Evolutionary conservation across 495 filamentous ascomycete genomes (phyloP).

Genomic region (Penicillium ucsense): DNA sequence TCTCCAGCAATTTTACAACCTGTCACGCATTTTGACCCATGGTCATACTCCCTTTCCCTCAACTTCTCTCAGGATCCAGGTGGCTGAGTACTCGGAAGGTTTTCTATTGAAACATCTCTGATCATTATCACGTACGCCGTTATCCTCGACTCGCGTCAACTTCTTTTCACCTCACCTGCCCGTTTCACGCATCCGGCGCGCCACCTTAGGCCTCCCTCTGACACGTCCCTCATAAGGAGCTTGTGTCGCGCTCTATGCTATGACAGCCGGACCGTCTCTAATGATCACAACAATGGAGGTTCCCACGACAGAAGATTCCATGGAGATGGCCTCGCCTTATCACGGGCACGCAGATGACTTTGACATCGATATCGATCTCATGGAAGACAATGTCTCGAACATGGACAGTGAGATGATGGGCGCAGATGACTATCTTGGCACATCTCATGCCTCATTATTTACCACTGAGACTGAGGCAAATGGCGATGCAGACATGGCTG

Average conservation of each 20-base stretch:
- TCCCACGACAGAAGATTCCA: slow-evolving; percentile 35
- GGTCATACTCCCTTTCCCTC: background rate
- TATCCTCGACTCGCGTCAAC: background rate
- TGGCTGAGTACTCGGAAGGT: no score
- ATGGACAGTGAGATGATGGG: slow-evolving; percentile 56
- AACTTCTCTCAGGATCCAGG: no score
- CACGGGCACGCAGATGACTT: slow-evolving; percentile 52
- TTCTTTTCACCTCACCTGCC: background rate
- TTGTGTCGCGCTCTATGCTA: slow-evolving; percentile 19
- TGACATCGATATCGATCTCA: slow-evolving; percentile 66
- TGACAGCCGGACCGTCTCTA: slow-evolving; percentile 29
- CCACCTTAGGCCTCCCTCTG: slow-evolving; percentile 15
- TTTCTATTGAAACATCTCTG: no score
- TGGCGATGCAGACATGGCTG: slow-evolving; percentile 42
- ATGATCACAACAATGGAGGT: slow-evolving; percentile 31
- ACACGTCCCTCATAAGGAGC: slow-evolving; percentile 9
- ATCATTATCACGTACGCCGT: background rate
- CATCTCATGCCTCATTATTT: slow-evolving; percentile 25
- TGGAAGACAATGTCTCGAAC: slow-evolving; percentile 39
- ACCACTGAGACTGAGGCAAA: slow-evolving; percentile 19
- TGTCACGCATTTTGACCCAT: slow-evolving; percentile 6
- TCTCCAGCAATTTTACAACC: slow-evolving; percentile 4
- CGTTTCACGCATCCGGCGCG: background rate
- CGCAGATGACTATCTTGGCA: slow-evolving; percentile 35
- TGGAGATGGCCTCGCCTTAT: slow-evolving; percentile 46